phyloP scores from a whole-genome alignment of 2,329 filamentous ascomycete species.

The Myrmaecium sp. region DNA sequence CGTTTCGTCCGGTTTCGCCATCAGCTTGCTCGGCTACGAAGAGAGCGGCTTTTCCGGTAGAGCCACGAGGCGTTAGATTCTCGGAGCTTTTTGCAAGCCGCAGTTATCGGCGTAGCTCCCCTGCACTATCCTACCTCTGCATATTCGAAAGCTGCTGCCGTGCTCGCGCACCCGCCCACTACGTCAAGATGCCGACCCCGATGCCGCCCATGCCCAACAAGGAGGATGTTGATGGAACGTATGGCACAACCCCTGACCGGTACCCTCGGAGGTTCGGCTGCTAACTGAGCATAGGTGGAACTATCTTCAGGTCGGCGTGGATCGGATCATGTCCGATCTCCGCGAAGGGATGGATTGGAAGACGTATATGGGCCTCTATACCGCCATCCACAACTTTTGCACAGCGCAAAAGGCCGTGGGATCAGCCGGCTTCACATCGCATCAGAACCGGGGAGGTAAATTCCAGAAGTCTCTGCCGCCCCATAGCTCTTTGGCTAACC shows the following conservation, averaged over 20 bases:
- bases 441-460: constrained; percentile 48
- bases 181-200: constrained; percentile 4
- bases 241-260: constrained; percentile 18
- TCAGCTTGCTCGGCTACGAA: no score
- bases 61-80: no score
- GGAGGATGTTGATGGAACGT: constrained; percentile 46
- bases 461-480: background rate
- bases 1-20: no score
- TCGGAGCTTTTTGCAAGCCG: no score
- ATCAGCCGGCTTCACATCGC: constrained; percentile 29
- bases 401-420: constrained; percentile 87
- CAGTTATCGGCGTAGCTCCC: no score
- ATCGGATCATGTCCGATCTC: constrained; percentile 83
- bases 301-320: constrained; percentile 75
- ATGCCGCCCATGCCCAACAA: constrained; percentile 33
- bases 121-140: no score
- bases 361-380: constrained; percentile 96
- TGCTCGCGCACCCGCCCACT: constrained; percentile 1
- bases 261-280: background rate
- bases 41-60: no score
- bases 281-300: constrained; percentile 47
- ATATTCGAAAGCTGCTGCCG: no score
- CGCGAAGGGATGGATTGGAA: constrained; percentile 88
- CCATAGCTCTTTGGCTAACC: constrained; percentile 3
- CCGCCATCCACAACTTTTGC: constrained; percentile 96